phyloP scores from a whole-genome alignment of 768 basidiomycete species.

The Suillus hirtellus region DNA sequence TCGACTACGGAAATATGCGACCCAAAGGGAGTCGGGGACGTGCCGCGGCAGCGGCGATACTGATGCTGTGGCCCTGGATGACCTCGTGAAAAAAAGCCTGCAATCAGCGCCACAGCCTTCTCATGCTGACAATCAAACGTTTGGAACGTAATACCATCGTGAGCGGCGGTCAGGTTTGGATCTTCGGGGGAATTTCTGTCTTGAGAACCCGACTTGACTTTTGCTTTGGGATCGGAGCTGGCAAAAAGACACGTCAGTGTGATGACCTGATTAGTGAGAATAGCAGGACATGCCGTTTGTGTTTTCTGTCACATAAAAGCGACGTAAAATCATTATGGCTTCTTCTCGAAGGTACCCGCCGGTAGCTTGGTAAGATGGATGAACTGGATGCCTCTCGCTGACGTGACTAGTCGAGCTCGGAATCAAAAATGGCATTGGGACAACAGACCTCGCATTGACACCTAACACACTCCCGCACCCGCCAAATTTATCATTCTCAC shows the following conservation, averaged over 20 bases:
- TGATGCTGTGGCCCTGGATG: not conserved
- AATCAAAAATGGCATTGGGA: conserved; percentile 3
- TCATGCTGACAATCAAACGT: conserved; percentile 6
- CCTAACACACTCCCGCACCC: conserved; percentile 94
- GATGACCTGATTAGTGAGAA: conserved; percentile 11
- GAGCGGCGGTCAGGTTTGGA: conserved; percentile 7
- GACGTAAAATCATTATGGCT: conserved; percentile 81
- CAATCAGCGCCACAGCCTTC: not conserved
- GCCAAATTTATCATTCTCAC: conserved; percentile 94
- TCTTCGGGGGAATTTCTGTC: conserved; percentile 57
- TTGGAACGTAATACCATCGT: not conserved
- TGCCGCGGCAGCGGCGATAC: too few species aligned
- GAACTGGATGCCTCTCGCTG: conserved; percentile 71
- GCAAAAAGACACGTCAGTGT: conserved; percentile 12
- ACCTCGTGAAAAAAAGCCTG: not conserved
- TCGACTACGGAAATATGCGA: too few species aligned
- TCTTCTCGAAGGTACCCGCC: conserved; percentile 81
- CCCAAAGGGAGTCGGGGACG: too few species aligned
- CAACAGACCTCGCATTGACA: conserved; percentile 71
- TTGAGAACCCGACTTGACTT: conserved; percentile 86
- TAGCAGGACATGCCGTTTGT: conserved; percentile 66
- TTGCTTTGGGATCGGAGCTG: conserved; percentile 88
- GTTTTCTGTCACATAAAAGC: conserved; percentile 94
- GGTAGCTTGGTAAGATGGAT: conserved; percentile 70
- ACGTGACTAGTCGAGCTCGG: conserved; percentile 5